Evolutionary conservation across 176 grass and related monocot species (phyloP), one percentile per base, ranked within the genome.

Genomic region (Aegilops speltoides): DNA sequence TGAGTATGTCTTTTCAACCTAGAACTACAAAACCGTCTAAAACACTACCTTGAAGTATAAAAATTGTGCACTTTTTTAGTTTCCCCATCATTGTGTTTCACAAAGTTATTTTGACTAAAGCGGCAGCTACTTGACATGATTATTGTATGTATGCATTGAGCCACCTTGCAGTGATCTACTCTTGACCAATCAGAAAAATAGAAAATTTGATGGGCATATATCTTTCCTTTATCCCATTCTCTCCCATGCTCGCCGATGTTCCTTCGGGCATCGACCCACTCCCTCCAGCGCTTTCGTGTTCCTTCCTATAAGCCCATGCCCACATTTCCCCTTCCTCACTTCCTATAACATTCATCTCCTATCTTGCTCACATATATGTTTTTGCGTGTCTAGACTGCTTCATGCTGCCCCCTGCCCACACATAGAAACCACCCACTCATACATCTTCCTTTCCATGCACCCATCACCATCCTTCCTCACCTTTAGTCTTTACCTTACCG

Each of bases 101-200:
- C 26, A 24, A 31, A 31, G 26, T 66, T 26, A 31, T 31, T 66
- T 69, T 70, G 32, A 70, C 32, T 37, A 5, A 70, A 36, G 31
- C 20, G 15, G 16, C 19, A 70, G 17, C 16, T 36, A 37, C 32
- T 22, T 32, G 32, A 36, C 67, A 36, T 68, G 29, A 31, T 22
- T 70, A 37, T 70, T 36, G 9, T 37, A 37, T 1, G 17, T 37
- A 70, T 4, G 9, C 8, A 33, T 19, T 12, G 9, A 38, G 38
- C 19, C 34, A 71, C 68, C 68, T 71, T 38, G 17, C 68, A 71
- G 8, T 38, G 19, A 38, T 19, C 67, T 37, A 70, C 10, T 70
- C 33, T 71, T 40, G 10, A 71, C 68, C 68, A 40, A n/a, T 37
- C 17, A 89, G 66, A 68, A 68, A 38, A 72, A 12, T 40, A 72